These are phyloP conservation scores for Conticribra weissflogii DNA, from an alignment of 108 stramenopile genomes.

Conservation along the genomic window DNA sequence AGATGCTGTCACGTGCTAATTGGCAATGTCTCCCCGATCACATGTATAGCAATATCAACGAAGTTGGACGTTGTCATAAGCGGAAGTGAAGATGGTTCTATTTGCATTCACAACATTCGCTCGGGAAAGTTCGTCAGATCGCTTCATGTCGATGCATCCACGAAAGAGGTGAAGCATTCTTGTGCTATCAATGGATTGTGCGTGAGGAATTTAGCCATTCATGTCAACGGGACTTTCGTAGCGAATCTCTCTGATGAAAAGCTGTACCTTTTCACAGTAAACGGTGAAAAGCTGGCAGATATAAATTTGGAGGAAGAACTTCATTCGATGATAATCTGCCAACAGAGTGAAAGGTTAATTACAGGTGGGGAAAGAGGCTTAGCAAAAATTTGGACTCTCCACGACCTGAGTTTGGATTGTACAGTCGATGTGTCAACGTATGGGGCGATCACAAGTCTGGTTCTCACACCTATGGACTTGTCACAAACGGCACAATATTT, in stretches of 20 bases:
- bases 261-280: slow-evolving; percentile 69
- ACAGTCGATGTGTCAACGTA: slow-evolving; percentile 71
- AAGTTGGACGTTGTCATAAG: slow-evolving; percentile 78
- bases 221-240: slow-evolving; percentile 62
- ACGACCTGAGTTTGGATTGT: slow-evolving; percentile 58
- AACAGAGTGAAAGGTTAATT: slow-evolving; percentile 67
- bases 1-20: slow-evolving; percentile 69
- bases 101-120: slow-evolving; percentile 78
- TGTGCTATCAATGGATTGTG: slow-evolving; percentile 44
- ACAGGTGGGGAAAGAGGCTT: slow-evolving; percentile 77
- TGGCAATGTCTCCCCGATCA: slow-evolving; percentile 72
- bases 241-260: slow-evolving; percentile 66
- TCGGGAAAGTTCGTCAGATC: slow-evolving; percentile 78
- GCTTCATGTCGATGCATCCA: slow-evolving; percentile 38
- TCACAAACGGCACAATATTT: slow-evolving; percentile 63
- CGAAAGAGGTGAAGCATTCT: slow-evolving; percentile 31
- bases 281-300: slow-evolving; percentile 57
- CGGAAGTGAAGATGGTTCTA: slow-evolving; percentile 59
- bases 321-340: slow-evolving; percentile 72
- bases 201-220: slow-evolving; percentile 61
- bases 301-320: slow-evolving; percentile 65
- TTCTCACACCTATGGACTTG: slow-evolving; percentile 59
- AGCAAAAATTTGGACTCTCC: slow-evolving; percentile 61
- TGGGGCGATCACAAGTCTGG: slow-evolving; percentile 72
- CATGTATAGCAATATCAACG: slow-evolving; percentile 64